These are phyloP conservation scores for Backusella morwellensis DNA, from an alignment of 192 early-diverging fungal species.

Conservation along the genomic window DNA sequence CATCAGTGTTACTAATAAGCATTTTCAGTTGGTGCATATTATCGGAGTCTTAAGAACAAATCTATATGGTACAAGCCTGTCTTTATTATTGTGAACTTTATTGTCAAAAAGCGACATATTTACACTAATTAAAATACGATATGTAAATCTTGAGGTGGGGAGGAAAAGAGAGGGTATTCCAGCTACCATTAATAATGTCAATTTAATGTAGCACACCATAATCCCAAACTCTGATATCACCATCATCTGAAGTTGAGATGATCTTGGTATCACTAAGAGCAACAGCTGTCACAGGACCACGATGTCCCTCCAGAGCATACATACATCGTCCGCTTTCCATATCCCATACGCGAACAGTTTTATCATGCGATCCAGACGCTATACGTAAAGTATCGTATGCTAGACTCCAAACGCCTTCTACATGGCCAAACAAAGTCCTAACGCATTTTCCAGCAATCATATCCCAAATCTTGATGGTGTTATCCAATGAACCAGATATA, in stretches of 20 bases:
- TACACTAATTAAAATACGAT: neutral
- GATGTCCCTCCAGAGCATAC: constrained; percentile 61
- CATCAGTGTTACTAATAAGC: neutral
- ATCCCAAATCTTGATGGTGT: constrained; percentile 89
- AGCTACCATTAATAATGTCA: neutral
- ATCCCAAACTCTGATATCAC: constrained; percentile 78
- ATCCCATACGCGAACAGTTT: constrained; percentile 76
- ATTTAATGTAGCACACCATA: constrained; percentile 47
- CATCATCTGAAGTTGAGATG: constrained; percentile 84
- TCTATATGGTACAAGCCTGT: neutral
- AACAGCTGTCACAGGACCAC: constrained; percentile 77
- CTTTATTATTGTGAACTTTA: neutral
- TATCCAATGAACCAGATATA: constrained; percentile 83
- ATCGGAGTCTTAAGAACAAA: neutral
- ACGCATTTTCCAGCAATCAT: constrained; percentile 73
- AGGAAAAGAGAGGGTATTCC: neutral
- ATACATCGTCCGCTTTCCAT: constrained; percentile 65
- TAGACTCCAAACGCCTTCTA: constrained; percentile 80
- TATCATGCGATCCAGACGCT: constrained; percentile 64
- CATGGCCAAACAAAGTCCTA: constrained; percentile 77
- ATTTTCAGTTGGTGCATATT: neutral
- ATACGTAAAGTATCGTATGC: constrained; percentile 72
- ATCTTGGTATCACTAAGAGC: constrained; percentile 86
- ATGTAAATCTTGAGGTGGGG: neutral
- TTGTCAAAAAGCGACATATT: neutral